These are phyloP conservation scores for Trematosphaeria pertusa DNA, from an alignment of 2,329 filamentous ascomycete genomes.

Conservation along the genomic window DNA sequence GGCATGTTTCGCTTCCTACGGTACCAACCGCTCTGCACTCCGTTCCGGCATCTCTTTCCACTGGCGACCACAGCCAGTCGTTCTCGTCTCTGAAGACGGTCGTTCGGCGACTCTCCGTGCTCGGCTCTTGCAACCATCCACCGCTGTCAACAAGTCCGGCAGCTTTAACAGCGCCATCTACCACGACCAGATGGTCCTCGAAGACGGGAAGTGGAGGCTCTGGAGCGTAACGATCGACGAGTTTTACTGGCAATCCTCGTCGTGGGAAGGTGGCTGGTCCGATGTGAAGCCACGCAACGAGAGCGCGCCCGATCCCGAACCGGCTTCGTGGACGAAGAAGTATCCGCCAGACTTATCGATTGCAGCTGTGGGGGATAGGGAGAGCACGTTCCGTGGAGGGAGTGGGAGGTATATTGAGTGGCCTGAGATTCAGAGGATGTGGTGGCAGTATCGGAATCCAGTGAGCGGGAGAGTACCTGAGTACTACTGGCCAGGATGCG, in stretches of 20 bases:
- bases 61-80: constrained; percentile 34
- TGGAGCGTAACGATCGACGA: constrained; percentile 39
- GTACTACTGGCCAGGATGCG: constrained; percentile 35
- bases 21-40: constrained; percentile 25
- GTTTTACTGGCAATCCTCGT: constrained; percentile 34
- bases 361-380: constrained; percentile 25
- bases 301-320: constrained; percentile 22
- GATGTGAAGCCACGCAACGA: constrained; percentile 24
- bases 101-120: constrained; percentile 29
- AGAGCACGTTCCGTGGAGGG: constrained; percentile 29
- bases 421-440: constrained; percentile 35
- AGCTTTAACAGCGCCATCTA: constrained; percentile 35
- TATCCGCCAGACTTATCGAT: constrained; percentile 33
- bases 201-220: constrained; percentile 31
- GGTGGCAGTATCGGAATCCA: constrained; percentile 31
- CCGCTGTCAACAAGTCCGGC: constrained; percentile 23
- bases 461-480: constrained; percentile 29
- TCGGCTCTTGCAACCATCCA: constrained; percentile 31
- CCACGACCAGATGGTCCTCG: constrained; percentile 35
- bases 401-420: constrained; percentile 27
- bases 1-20: constrained; percentile 28
- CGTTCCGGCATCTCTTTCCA: constrained; percentile 32
- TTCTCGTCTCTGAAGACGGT: constrained; percentile 35
- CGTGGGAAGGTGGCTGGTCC: constrained; percentile 32
- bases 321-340: constrained; percentile 27